Conservation (phyloP, 345 rosid genomes). For the Hypericum androsaemum region DNA sequence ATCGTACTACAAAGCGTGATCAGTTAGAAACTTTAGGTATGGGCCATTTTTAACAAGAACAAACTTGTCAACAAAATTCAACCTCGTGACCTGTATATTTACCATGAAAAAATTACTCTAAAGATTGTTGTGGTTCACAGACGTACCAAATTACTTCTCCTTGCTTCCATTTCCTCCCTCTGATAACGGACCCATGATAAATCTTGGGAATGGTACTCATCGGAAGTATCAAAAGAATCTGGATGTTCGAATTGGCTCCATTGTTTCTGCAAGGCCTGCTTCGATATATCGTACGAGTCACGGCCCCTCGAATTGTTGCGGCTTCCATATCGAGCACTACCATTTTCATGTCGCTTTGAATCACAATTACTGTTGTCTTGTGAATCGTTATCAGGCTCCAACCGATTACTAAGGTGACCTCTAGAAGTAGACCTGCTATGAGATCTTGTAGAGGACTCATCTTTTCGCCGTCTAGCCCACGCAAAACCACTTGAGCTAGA, state of each 20-base stretch:
- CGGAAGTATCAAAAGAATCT: constrained; percentile 80
- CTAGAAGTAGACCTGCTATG: constrained; percentile 55
- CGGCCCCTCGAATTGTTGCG: constrained; percentile 43
- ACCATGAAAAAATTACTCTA: too few species aligned
- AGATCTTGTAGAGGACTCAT: constrained; percentile 42
- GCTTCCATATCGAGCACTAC: constrained; percentile 22
- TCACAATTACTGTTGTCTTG: constrained; percentile 35
- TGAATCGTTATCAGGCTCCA: constrained; percentile 36
- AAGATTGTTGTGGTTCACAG: not conserved
- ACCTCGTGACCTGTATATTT: too few species aligned
- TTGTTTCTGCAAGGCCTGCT: constrained; percentile 47
- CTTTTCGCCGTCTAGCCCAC: constrained; percentile 80
- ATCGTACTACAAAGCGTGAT: too few species aligned
- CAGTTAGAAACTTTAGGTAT: too few species aligned
- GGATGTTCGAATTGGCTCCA: constrained; percentile 78
- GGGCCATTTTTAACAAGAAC: too few species aligned
- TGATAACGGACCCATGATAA: constrained; percentile 58
- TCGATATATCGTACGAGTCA: constrained; percentile 45
- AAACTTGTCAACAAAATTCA: too few species aligned
- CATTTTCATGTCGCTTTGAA: constrained; percentile 32
- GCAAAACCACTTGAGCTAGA: constrained; percentile 82
- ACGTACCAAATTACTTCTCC: constrained; percentile 33
- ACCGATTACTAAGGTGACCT: constrained; percentile 39
- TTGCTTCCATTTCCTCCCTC: constrained; percentile 55
- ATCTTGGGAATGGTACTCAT: constrained; percentile 83